Conservation (phyloP, 768 basidiomycete species). For the Lactarius quietus region DNA sequence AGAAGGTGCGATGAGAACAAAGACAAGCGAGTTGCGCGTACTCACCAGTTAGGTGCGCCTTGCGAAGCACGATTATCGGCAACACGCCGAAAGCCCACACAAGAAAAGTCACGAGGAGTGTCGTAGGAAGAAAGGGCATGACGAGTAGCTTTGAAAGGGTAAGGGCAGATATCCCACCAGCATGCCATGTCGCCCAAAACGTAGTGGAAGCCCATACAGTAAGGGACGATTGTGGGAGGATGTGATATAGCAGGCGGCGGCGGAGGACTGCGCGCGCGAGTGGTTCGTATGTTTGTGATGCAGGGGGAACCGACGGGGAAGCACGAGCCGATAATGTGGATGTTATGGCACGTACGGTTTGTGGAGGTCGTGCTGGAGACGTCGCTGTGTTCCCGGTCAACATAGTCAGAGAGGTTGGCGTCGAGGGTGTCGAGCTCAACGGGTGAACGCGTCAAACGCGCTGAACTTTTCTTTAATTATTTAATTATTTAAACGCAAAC, state of each 20-base stretch:
- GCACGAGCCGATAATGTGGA: conserved; percentile 42
- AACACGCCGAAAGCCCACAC: conserved; percentile 53
- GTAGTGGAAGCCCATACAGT: conserved; percentile 44
- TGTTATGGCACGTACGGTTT: conserved; percentile 44
- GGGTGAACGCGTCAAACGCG: neutral
- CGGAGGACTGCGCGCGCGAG: conserved; percentile 58
- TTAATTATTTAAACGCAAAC: neutral
- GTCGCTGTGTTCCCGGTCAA: neutral
- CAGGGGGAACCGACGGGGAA: conserved; percentile 52
- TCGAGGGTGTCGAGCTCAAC: neutral
- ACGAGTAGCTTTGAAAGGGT: conserved; percentile 41
- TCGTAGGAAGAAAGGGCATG: conserved; percentile 36
- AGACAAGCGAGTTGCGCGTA: conserved; percentile 9
- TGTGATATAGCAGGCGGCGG: conserved; percentile 52
- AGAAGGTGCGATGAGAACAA: conserved; percentile 5
- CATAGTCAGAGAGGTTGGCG: neutral
- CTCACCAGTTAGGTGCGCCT: conserved; percentile 58
- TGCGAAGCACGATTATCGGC: conserved; percentile 56
- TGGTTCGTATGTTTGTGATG: conserved; percentile 61
- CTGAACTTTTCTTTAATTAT: neutral
- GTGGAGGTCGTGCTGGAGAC: conserved; percentile 25
- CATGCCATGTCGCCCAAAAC: conserved; percentile 43
- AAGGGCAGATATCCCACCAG: conserved; percentile 36
- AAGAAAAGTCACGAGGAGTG: conserved; percentile 39
- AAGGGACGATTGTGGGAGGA: conserved; percentile 49